Percentiles rank a stretch among this genome's conserved stretches.
phyloP scores from a whole-genome alignment of 148 eudicot genomes.

The Cornus florida region DNA sequence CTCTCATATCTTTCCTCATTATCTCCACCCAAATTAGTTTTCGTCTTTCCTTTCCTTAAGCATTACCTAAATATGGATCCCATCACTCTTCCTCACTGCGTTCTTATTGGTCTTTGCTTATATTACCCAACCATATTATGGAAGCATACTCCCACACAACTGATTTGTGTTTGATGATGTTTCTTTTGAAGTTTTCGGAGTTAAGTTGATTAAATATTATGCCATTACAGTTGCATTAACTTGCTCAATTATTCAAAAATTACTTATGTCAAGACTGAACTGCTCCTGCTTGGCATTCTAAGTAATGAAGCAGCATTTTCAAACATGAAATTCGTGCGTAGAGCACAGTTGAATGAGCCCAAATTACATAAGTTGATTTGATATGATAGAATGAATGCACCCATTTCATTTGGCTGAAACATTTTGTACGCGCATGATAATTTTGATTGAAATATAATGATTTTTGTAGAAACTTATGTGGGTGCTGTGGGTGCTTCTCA shows the following conservation, averaged over 20 bases:
- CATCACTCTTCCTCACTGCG: no score
- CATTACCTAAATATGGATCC: no score
- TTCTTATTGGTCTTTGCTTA: no score
- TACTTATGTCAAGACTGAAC: background rate
- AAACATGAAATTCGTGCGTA: background rate
- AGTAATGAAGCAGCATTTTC: background rate
- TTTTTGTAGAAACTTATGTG: background rate
- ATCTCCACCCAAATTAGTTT: no score
- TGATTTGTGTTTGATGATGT: background rate
- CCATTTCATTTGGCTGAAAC: background rate
- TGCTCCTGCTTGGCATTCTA: slow-evolving; percentile 1
- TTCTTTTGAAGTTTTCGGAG: background rate
- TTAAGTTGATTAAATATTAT: no score
- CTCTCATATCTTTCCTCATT: no score
- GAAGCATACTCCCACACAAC: background rate
- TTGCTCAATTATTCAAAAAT: background rate
- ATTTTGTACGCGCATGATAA: background rate
- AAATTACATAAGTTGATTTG: background rate
- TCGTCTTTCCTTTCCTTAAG: no score
- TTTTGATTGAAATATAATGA: background rate
- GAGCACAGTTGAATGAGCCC: background rate
- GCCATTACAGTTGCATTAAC: background rate
- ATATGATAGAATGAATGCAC: background rate
- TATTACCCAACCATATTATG: background rate
- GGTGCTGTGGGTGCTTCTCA: background rate